phyloP scores from a whole-genome alignment of 768 basidiomycete species.

The Collybiopsis luxurians region DNA sequence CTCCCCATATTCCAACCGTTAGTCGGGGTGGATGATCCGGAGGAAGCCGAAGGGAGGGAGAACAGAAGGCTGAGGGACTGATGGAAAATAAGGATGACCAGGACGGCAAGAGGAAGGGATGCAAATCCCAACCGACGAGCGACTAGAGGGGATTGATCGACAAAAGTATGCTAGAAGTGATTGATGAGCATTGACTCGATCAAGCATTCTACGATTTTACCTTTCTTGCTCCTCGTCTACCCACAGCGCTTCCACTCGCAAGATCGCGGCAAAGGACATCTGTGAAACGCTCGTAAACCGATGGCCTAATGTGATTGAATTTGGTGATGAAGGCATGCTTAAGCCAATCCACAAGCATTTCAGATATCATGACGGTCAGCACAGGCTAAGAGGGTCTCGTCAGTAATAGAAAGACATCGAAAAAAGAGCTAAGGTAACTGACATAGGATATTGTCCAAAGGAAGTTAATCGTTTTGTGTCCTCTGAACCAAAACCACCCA shows the following conservation, averaged over 20 bases:
- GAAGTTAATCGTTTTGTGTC: conserved; percentile 53
- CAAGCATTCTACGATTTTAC: conserved; percentile 32
- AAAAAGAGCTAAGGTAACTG: conserved; percentile 22
- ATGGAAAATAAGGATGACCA: conserved; percentile 72
- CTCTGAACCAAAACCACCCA: conserved; percentile 63
- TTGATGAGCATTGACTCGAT: not conserved
- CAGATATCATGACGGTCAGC: conserved; percentile 84
- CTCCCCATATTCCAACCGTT: not conserved
- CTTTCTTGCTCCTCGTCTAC: conserved; percentile 68
- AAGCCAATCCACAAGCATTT: conserved; percentile 96
- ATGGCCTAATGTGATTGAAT: conserved; percentile 96
- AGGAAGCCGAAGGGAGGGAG: conserved; percentile 39
- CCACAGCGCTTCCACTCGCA: conserved; percentile 71
- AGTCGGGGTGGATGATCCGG: conserved; percentile 9
- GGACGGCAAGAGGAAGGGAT: conserved; percentile 84
- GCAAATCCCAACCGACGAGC: conserved; percentile 94
- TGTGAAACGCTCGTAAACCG: conserved; percentile 91
- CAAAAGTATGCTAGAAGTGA: conserved; percentile 70
- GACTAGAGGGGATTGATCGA: conserved; percentile 94
- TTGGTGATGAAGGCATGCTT: conserved; percentile 99
- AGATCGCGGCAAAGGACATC: conserved; percentile 96
- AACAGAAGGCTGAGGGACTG: conserved; percentile 68
- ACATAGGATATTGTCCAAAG: conserved; percentile 91
- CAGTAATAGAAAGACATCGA: not conserved
- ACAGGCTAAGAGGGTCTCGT: conserved; percentile 64